Base-by-base conservation (phyloP, 2,329 filamentous ascomycete genomes). In the Arthrobotrys conoides region DNA sequence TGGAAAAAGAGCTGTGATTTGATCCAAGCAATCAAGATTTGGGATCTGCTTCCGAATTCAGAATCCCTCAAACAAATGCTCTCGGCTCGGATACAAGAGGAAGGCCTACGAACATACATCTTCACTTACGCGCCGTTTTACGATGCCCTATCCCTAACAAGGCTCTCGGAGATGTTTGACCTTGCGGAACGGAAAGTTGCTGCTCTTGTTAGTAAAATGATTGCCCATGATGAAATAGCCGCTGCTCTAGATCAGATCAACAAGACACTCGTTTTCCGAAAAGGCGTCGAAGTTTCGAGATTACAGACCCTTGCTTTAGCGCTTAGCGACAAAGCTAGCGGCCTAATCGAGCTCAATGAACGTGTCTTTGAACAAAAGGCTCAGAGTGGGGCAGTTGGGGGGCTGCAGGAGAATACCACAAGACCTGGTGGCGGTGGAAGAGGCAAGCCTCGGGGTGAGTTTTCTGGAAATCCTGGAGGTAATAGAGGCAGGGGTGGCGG, bases 71-170 rank as follows among this genome's bases (percentile, higher is more conserved):
- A 98, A 90, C 86, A 89, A 68, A 97, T 99, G 96, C 92, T 99
- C 80, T 93, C 94, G 70, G 94, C 93, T 85, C 96, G 99, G 88
- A 97, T 98, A 84, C 96, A 99, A 85, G 96, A 99, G 85, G 96
- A 99, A 87, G 96, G 96, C 82, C 91, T 99, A 68, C 91, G 96
- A 82, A 99, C 96, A 69, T 99, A 98, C 85, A 93, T 99, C 82
- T 99, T 99, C 89, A 99, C 96, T 71, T 99, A 99, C 86, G 96
- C 96, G 44, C 96, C 96, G 68, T 99, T 96, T 89, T 99, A 99
- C 88, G 96, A 99, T 87, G 98, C 96, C 22, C 90, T 99, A 77
- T 91, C 94, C 78, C 89, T 97, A 82, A 88, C 90, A 81, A 96
- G 94, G 24, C 89, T 99, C 79, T 91, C 93, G 80, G 88, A 87